phyloP scores from a whole-genome alignment of 371 early-diverging fungal species.

The Mucor velutinosus region DNA sequence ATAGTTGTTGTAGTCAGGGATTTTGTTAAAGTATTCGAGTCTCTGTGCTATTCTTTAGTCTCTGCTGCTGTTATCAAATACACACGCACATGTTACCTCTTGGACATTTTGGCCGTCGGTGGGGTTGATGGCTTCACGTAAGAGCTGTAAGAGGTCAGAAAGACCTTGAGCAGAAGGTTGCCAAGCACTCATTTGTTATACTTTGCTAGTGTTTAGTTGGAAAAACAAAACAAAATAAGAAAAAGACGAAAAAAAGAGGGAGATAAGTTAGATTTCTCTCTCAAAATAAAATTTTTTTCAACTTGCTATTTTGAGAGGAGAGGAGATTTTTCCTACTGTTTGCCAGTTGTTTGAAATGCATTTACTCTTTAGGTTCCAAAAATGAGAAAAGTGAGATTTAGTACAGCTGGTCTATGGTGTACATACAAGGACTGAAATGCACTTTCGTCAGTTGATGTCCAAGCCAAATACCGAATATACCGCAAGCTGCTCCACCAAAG shows the following conservation, averaged over 20 bases:
- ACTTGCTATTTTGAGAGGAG: not conserved
- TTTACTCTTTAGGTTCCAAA: no score
- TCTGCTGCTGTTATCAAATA: not conserved
- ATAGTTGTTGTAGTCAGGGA: constrained; percentile 91
- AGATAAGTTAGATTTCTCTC: not conserved
- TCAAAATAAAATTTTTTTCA: not conserved
- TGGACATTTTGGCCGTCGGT: constrained; percentile 46
- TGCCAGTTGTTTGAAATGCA: no score
- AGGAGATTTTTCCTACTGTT: no score
- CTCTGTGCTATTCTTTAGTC: constrained; percentile 50
- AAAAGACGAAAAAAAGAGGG: not conserved
- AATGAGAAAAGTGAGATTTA: not conserved
- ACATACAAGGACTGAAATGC: no score
- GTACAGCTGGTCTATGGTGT: not conserved
- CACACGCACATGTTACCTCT: constrained; percentile 33
- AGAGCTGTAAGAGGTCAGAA: constrained; percentile 48
- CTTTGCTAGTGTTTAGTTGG: not conserved
- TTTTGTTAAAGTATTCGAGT: constrained; percentile 79
- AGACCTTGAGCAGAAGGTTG: constrained; percentile 55
- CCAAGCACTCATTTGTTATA: constrained; percentile 44
- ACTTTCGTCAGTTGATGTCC: no score
- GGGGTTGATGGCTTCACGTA: constrained; percentile 51
- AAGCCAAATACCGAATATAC: no score
- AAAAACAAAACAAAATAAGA: not conserved
- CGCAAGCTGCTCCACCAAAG: not conserved